Percentiles rank a stretch among this genome's conserved stretches.
phyloP scores from a whole-genome alignment of 1,284 basidiomycete genomes.

The Trametes sp. region DNA sequence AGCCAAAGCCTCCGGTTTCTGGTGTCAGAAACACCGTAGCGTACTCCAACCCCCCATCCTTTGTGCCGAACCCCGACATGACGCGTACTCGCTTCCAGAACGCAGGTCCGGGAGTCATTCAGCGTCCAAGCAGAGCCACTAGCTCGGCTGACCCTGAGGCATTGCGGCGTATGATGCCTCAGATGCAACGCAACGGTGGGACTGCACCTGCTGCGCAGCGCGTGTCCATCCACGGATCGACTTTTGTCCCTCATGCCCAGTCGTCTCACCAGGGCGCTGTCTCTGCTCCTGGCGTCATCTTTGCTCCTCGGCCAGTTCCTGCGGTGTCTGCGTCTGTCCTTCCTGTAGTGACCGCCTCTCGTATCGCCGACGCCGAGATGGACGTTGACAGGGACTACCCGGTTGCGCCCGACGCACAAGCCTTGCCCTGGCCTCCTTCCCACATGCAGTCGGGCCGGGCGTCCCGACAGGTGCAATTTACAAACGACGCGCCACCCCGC shows the following conservation, averaged over 20 bases:
- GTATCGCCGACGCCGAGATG: conserved; percentile 11
- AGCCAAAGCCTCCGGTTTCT: conserved; percentile 43
- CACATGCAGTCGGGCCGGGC: conserved; percentile 12
- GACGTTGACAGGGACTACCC: not conserved
- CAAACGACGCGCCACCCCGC: not conserved
- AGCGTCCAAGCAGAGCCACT: conserved; percentile 2
- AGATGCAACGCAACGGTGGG: conserved; percentile 28
- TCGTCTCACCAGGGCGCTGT: conserved; percentile 1
- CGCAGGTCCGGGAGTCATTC: conserved; percentile 7
- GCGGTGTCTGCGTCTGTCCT: conserved; percentile 17
- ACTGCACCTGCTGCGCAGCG: conserved; percentile 13
- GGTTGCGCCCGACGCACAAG: not conserved
- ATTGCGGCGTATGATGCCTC: conserved; percentile 16
- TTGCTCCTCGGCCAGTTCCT: conserved; percentile 35
- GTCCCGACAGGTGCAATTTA: conserved; percentile 4
- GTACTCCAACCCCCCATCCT: conserved; percentile 19
- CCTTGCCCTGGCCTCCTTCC: conserved; percentile 15
- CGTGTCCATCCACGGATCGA: conserved; percentile 1
- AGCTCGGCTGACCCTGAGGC: conserved; percentile 3
- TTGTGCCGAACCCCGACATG: conserved; percentile 27
- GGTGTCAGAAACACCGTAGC: conserved; percentile 17
- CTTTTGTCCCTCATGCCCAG: conserved; percentile 5
- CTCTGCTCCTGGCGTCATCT: conserved; percentile 28
- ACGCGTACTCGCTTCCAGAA: conserved; percentile 23
- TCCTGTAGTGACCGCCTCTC: conserved; percentile 9